These are phyloP conservation scores for Diaporthe sp. DNA, from an alignment of 2,329 filamentous ascomycete genomes.

Conservation along the genomic window DNA sequence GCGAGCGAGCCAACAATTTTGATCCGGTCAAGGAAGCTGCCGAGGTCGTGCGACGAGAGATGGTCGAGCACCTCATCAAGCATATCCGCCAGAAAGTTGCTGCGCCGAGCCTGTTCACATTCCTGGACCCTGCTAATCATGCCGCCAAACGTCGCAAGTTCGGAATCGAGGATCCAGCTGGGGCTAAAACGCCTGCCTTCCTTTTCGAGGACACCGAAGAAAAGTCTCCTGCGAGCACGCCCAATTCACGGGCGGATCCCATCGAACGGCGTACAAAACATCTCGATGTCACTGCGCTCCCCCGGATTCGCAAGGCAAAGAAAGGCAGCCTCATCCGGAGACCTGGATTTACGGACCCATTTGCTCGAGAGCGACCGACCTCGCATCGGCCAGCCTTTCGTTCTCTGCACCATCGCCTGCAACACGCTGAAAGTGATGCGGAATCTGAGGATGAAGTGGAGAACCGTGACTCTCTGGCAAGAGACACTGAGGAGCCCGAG, in stretches of 20 bases:
- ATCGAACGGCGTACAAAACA: slow-evolving; percentile 72
- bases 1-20: slow-evolving; percentile 85
- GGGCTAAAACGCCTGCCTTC: slow-evolving; percentile 66
- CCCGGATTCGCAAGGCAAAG: slow-evolving; percentile 81
- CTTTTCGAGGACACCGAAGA: slow-evolving; percentile 74
- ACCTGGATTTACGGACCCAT: slow-evolving; percentile 76
- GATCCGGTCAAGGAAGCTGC: slow-evolving; percentile 91
- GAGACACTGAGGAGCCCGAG: slow-evolving; percentile 88
- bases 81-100: slow-evolving; percentile 92
- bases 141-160: slow-evolving; percentile 83
- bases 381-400: slow-evolving; percentile 74
- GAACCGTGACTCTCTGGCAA: slow-evolving; percentile 70
- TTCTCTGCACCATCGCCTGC: slow-evolving; percentile 84
- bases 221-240: slow-evolving; percentile 74
- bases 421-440: slow-evolving; percentile 79
- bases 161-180: slow-evolving; percentile 78
- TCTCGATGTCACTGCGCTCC: slow-evolving; percentile 74
- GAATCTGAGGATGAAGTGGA: slow-evolving; percentile 88
- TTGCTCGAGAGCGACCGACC: slow-evolving; percentile 74
- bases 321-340: slow-evolving; percentile 70
- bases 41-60: slow-evolving; percentile 82
- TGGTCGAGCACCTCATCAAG: slow-evolving; percentile 88
- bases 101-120: slow-evolving; percentile 83
- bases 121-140: slow-evolving; percentile 86
- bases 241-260: slow-evolving; percentile 73